Evolutionary conservation across 495 filamentous ascomycete species (phyloP), one percentile per base, ranked within the genome.

Genomic region (Chaetomidium leptoderma): DNA sequence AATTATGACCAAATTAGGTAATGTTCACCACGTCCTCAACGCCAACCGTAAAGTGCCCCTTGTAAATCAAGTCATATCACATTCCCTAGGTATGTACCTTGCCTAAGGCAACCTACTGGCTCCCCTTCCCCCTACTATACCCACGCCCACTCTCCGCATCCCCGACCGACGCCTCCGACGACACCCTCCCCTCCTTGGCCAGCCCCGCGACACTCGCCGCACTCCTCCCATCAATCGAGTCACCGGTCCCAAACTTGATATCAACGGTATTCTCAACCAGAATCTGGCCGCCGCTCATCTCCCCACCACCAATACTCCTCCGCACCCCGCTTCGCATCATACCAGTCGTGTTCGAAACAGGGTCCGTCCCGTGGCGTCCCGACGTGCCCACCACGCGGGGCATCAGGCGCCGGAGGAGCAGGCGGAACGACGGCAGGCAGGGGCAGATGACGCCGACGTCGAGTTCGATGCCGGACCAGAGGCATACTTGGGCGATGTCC

Each of bases 401-500:
- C 2, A 69, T 39, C 21, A 67, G 14, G 13, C 60, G 57, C 13
- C 60, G 59, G 3, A 70, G 55, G 0, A 70, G 55, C 7, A 69
- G 54, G 8, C 66, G 66, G 53, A 69, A 61, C 49, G 56, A 63
- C 16, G 66, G 66, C 7, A 70, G 55, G 35, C 68, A 70, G 21
- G 68, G 61, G 53, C 66, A 69, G 47, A 69, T 66, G 44, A 70
- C 64, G 42, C 68, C 68, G n/a, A 70, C 57, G 50, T 67, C 56
- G 32, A 70, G 55, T 30, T 70, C 68, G 58, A 70, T 64, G 36
- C 51, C 62, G 23, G 66, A 65, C 69, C 69, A 71, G 46, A 68
- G 52, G 54, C 46, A 58, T 0, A 70, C 52, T n/a, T 63, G 57
- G 37, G 65, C 58, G 29, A 65, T 67, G 40, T 70, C 63, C 55